Evolutionary conservation across 202 grass and related monocot species (phyloP).

Genomic region (Setaria italica): DNA sequence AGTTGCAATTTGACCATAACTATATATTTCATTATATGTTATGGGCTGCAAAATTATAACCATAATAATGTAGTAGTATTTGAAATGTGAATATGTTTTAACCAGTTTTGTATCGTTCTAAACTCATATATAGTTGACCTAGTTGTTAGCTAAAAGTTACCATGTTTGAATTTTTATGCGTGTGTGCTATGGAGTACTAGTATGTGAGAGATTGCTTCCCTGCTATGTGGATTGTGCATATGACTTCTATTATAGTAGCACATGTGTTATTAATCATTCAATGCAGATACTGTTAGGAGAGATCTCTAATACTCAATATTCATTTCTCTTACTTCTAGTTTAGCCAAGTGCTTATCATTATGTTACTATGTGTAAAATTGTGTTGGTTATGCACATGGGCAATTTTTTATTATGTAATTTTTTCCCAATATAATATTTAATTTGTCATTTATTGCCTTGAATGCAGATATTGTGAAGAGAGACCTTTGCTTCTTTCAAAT

Average conservation of each 20-base stretch:
- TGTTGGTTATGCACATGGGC: neutral
- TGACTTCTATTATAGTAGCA: constrained; percentile 21
- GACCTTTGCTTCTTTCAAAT: constrained; percentile 89
- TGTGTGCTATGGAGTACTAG: neutral
- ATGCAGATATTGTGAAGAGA: constrained; percentile 95
- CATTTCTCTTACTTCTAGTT: constrained; percentile 2
- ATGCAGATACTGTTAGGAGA: constrained; percentile 73
- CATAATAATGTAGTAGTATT: neutral
- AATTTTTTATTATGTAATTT: constrained; percentile 31
- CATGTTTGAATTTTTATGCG: neutral
- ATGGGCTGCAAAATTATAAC: neutral
- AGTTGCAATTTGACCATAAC: constrained; percentile 16
- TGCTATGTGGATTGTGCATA: constrained; percentile 6
- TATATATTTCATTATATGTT: neutral
- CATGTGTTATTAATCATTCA: neutral
- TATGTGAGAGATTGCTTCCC: constrained; percentile 3
- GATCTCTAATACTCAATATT: constrained; percentile 55
- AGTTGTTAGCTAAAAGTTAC: neutral
- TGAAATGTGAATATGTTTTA: neutral
- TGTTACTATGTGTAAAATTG: constrained; percentile 16
- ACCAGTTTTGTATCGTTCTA: neutral
- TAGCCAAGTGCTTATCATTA: constrained; percentile 5
- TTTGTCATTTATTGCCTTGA: constrained; percentile 21
- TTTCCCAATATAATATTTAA: constrained; percentile 36
- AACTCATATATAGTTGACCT: neutral